These are phyloP conservation scores for Knoxdaviesia proteae DNA, from an alignment of 2,329 filamentous ascomycete species.

Conservation along the genomic window DNA sequence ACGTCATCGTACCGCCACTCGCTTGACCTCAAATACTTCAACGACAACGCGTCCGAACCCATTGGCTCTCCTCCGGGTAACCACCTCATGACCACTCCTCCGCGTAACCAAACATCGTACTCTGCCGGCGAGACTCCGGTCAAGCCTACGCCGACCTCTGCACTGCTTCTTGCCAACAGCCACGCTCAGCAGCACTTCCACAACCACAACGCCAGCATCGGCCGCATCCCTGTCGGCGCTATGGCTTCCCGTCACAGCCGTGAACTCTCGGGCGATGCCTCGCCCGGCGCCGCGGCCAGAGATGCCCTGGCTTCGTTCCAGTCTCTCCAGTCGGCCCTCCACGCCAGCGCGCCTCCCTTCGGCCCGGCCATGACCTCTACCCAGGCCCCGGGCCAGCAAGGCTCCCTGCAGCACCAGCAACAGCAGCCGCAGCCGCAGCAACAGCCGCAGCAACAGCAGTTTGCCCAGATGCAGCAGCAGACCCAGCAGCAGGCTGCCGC, in stretches of 20 bases:
- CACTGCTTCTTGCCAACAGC: conserved; percentile 20
- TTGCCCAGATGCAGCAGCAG: too few species aligned
- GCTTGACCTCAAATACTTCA: conserved; percentile 30
- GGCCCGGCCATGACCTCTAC: conserved; percentile 30
- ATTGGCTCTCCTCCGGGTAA: conserved; percentile 25
- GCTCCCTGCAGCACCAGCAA: too few species aligned
- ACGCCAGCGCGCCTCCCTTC: conserved; percentile 63
- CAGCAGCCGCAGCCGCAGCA: too few species aligned
- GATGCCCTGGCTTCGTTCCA: conserved; percentile 29
- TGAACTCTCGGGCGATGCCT: conserved; percentile 38
- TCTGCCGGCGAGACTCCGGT: conserved; percentile 77
- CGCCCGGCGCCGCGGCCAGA: conserved; percentile 14
- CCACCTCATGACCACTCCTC: conserved; percentile 38
- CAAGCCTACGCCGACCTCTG: conserved; percentile 26
- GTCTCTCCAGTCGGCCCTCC: conserved; percentile 50
- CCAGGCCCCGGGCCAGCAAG: too few species aligned
- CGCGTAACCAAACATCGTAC: conserved; percentile 70
- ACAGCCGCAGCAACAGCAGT: too few species aligned
- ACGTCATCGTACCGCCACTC: conserved; percentile 28
- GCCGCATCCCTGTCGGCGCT: conserved; percentile 51
- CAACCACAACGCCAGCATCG: conserved; percentile 65
- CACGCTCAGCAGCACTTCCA: conserved; percentile 45
- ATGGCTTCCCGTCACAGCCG: conserved; percentile 50
- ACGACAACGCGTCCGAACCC: conserved; percentile 17
- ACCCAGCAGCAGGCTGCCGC: too few species aligned